Percentiles rank a stretch among this genome's conserved stretches.
phyloP scores from a whole-genome alignment of 169 alveolate genomes.

The Eimeria tenella region DNA sequence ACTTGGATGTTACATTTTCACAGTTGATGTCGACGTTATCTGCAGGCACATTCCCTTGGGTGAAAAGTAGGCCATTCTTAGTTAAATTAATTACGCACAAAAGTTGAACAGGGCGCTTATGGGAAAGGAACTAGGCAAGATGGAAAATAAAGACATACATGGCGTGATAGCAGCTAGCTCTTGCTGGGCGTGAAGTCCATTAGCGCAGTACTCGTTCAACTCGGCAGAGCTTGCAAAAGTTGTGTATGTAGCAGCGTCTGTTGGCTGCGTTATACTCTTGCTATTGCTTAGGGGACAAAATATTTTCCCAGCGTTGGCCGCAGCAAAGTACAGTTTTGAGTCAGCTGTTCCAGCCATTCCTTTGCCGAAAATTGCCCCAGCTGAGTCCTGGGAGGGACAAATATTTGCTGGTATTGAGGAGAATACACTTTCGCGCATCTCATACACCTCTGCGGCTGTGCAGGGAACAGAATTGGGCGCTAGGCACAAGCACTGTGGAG shows the following conservation, averaged over 20 bases:
- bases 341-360: constrained; percentile 50
- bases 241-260: constrained; percentile 42
- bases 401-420: background rate
- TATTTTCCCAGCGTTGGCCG: constrained; percentile 61
- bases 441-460: constrained; percentile 67
- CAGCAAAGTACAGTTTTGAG: constrained; percentile 62
- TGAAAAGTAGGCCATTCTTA: background rate
- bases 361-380: constrained; percentile 35
- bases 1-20: background rate
- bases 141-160: background rate
- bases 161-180: constrained; percentile 50
- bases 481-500: constrained; percentile 65
- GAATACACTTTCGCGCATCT: background rate
- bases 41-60: constrained; percentile 44
- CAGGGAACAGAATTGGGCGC: constrained; percentile 47
- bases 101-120: too few relatives aligned
- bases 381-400: constrained; percentile 31
- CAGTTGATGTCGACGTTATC: constrained; percentile 33
- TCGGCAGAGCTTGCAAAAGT: constrained; percentile 31
- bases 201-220: constrained; percentile 64
- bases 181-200: constrained; percentile 39
- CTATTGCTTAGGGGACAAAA: constrained; percentile 68
- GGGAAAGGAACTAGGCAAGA: too few relatives aligned
- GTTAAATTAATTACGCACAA: background rate
- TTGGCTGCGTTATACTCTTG: constrained; percentile 12